phyloP scores from a whole-genome alignment of 768 basidiomycete genomes.

The Leucocoprinus sp. region DNA sequence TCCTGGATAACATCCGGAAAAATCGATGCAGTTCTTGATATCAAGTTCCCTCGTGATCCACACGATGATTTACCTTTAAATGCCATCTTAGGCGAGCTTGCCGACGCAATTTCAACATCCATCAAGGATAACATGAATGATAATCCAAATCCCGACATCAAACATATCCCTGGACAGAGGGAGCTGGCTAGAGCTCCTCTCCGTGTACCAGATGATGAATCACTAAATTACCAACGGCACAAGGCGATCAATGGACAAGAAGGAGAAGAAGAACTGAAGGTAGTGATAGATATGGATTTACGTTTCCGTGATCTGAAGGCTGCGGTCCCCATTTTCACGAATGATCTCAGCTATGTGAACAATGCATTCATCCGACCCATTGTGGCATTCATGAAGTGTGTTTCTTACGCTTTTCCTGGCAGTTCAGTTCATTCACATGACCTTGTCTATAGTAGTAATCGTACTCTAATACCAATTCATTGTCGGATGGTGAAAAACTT shows the following conservation, averaged over 20 bases:
- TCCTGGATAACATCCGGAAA: conserved; percentile 98
- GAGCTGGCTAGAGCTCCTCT: conserved; percentile 83
- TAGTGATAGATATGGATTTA: conserved; percentile 87
- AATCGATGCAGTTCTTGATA: conserved; percentile 93
- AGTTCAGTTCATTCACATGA: background rate
- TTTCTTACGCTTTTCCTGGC: conserved; percentile 13
- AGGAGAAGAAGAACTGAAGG: conserved; percentile 25
- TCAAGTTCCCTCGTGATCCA: conserved; percentile 87
- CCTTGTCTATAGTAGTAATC: conserved; percentile 60
- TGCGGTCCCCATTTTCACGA: conserved; percentile 85
- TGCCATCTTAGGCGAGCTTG: conserved; percentile 81
- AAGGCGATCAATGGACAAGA: conserved; percentile 22
- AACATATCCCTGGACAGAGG: conserved; percentile 77
- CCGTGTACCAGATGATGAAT: conserved; percentile 34
- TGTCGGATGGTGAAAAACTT: conserved; percentile 82
- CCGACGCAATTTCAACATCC: conserved; percentile 75
- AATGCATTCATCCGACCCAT: conserved; percentile 91
- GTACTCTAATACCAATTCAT: conserved; percentile 89
- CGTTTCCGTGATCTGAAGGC: conserved; percentile 95
- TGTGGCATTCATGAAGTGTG: conserved; percentile 97
- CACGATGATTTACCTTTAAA: conserved; percentile 63
- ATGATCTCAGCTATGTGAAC: conserved; percentile 84
- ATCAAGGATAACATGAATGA: conserved; percentile 25
- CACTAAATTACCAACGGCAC: conserved; percentile 14
- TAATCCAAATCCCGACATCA: conserved; percentile 28